A percentile compares a stretch with the other conserved stretches of the same genome.
Evolutionary conservation across 2,329 filamentous ascomycete species (phyloP).

Genomic region (Blastomyces emzantsi): DNA sequence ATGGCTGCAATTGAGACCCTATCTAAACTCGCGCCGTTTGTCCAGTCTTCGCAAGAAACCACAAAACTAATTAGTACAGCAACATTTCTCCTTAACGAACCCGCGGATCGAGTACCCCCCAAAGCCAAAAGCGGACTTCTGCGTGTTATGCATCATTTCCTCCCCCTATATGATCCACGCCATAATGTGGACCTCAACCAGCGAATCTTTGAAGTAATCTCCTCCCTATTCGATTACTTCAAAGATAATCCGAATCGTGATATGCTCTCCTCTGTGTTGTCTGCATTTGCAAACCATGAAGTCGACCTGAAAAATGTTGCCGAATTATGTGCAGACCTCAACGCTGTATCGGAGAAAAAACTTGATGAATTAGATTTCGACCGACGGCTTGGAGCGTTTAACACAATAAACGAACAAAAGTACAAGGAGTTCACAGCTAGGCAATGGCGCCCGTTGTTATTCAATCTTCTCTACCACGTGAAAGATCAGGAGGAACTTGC

Average conservation of each 20-base stretch:
- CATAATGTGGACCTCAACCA: constrained; percentile 51
- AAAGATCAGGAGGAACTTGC: constrained; percentile 80
- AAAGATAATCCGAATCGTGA: constrained; percentile 69
- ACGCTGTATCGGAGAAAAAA: constrained; percentile 62
- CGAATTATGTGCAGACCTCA: constrained; percentile 65
- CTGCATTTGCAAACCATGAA: constrained; percentile 59
- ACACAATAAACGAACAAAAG: constrained; percentile 55
- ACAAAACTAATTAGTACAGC: constrained; percentile 71
- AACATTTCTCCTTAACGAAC: constrained; percentile 72
- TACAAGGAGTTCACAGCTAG: constrained; percentile 52
- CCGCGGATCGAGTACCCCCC: constrained; percentile 71
- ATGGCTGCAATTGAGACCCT: constrained; percentile 71
- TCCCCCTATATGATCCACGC: constrained; percentile 54
- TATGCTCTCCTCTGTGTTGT: constrained; percentile 63
- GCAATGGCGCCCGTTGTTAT: constrained; percentile 80
- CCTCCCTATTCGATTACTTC: constrained; percentile 83
- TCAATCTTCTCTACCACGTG: constrained; percentile 84
- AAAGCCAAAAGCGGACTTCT: constrained; percentile 75
- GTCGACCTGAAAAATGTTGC: constrained; percentile 54
- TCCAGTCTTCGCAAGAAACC: constrained; percentile 55
- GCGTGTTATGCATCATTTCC: constrained; percentile 69
- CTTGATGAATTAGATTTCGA: constrained; percentile 88
- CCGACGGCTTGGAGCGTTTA: constrained; percentile 67
- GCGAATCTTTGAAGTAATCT: constrained; percentile 63
- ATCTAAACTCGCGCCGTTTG: constrained; percentile 62